A percentile compares a stretch with the other conserved stretches of the same genome.
phyloP scores from a whole-genome alignment of 257 asterid genomes.

The Mentha longifolia region DNA sequence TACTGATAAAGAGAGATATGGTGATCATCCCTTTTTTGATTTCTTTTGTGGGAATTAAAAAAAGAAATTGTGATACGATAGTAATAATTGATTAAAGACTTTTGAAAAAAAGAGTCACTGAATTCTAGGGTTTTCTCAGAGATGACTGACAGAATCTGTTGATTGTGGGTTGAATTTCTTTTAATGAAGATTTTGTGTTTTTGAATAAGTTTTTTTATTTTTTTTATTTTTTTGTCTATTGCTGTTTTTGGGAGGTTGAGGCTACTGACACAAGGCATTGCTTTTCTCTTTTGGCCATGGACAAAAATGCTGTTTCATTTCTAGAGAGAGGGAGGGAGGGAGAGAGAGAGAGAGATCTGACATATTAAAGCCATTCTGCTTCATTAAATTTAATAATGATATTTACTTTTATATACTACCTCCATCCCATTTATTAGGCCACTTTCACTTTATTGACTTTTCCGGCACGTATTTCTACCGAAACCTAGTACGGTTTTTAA shows the following conservation, averaged over 20 bases:
- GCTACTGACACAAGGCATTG: conserved; percentile 39
- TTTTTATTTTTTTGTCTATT: not conserved
- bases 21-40: conserved; percentile 51
- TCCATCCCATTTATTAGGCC: no score
- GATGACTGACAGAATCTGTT: conserved; percentile 42
- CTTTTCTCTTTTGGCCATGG: conserved; percentile 36
- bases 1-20: not conserved
- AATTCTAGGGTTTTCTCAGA: conserved; percentile 38
- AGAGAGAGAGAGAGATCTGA: conserved; percentile 18
- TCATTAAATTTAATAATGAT: not conserved
- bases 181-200: conserved; percentile 25
- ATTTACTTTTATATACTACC: not conserved
- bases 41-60: conserved; percentile 49
- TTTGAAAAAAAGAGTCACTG: conserved; percentile 31
- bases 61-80: not conserved
- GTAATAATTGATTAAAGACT: not conserved
- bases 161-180: conserved; percentile 27
- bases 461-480: no score
- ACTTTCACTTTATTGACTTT: no score
- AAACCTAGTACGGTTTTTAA: no score
- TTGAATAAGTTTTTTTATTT: not conserved
- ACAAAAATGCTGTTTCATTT: conserved; percentile 32
- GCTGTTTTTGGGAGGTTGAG: conserved; percentile 41
- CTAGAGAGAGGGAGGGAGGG: not conserved
- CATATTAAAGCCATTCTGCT: conserved; percentile 1